Percentiles rank a stretch among this genome's conserved stretches.
These are phyloP conservation scores for Liriodendron chinense DNA, from an alignment of 164 flowering plant species.

Conservation along the genomic window DNA sequence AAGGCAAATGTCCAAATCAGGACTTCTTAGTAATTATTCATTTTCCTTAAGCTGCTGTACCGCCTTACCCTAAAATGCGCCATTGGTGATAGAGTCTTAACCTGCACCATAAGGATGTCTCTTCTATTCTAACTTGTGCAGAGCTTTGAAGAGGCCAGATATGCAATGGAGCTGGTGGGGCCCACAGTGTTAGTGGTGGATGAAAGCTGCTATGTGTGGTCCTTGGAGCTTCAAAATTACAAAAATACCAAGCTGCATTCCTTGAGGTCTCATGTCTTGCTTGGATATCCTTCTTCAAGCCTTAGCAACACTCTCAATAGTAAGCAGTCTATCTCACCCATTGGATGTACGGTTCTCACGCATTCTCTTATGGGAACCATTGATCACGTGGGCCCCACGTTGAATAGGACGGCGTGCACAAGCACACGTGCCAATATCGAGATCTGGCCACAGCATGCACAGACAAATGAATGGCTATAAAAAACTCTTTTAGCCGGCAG, in stretches of 20 bases:
- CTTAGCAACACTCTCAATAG: conserved; percentile 18
- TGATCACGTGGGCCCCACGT: neutral
- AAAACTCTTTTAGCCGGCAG: no score
- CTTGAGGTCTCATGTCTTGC: conserved; percentile 49
- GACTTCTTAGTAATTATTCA: no score
- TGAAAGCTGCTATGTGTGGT: conserved; percentile 48
- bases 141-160: conserved; percentile 70
- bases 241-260: conserved; percentile 25
- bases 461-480: no score
- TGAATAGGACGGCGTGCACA: neutral
- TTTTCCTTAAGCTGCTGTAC: no score
- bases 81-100: no score
- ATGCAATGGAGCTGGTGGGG: conserved; percentile 48
- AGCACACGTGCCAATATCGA: no score
- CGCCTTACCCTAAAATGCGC: no score
- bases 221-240: conserved; percentile 26
- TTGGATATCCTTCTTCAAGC: conserved; percentile 31
- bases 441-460: no score
- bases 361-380: neutral
- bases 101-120: neutral
- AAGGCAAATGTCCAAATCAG: no score
- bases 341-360: no score
- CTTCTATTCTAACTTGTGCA: conserved; percentile 15
- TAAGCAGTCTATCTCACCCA: conserved; percentile 13
- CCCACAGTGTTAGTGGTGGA: conserved; percentile 74